Evolutionary conservation across 2,329 filamentous ascomycete species (phyloP).

Genomic region (Beauveria sp.): DNA sequence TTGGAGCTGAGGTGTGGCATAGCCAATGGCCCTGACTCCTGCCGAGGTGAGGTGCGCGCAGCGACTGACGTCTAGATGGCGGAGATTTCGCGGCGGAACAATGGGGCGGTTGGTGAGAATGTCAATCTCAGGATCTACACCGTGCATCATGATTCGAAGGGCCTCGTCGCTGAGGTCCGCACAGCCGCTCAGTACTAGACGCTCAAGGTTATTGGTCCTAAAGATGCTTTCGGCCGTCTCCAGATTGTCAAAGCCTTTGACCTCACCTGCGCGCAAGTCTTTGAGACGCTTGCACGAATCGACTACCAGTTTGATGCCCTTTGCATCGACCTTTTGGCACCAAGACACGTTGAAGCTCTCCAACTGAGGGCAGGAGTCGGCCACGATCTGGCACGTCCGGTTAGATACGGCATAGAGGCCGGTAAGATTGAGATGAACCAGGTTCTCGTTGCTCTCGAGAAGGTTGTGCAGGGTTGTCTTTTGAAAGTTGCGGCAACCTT

Average conservation of each 20-base stretch:
- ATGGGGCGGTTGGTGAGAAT: constrained; percentile 68
- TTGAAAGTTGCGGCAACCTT: constrained; percentile 82
- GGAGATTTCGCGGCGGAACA: constrained; percentile 69
- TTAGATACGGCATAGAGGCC: constrained; percentile 76
- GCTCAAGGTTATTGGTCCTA: constrained; percentile 70
- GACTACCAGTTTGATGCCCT: constrained; percentile 65
- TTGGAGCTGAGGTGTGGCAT: constrained; percentile 71
- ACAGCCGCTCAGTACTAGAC: constrained; percentile 75
- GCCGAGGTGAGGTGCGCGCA: constrained; percentile 66
- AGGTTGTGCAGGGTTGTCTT: constrained; percentile 71
- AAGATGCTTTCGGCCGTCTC: constrained; percentile 70
- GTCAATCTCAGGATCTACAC: constrained; percentile 69
- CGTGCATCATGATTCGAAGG: constrained; percentile 67
- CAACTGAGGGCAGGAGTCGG: constrained; percentile 71
- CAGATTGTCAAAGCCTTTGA: constrained; percentile 68
- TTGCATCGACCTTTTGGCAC: constrained; percentile 79
- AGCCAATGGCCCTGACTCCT: constrained; percentile 63
- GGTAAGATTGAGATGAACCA: constrained; percentile 81
- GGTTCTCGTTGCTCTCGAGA: constrained; percentile 61
- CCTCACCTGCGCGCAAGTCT: constrained; percentile 76
- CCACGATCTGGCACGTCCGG: constrained; percentile 77
- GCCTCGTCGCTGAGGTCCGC: constrained; percentile 68
- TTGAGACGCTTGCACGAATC: constrained; percentile 63
- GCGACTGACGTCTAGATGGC: constrained; percentile 77
- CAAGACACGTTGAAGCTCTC: constrained; percentile 85